Evolutionary conservation across 1,139 yeast genomes (phyloP).

Genomic region (Pichia sp.): DNA sequence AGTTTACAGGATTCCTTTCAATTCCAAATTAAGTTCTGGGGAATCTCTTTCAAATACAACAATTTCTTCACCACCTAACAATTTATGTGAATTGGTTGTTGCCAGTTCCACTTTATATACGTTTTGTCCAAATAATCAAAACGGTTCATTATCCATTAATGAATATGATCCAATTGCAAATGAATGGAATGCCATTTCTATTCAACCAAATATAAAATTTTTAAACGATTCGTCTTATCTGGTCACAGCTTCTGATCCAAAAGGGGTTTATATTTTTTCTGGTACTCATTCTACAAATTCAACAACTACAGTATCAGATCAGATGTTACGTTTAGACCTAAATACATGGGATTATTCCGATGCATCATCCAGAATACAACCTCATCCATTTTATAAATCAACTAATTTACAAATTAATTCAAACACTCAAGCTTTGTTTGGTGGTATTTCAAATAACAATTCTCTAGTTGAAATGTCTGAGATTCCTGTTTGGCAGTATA

Average conservation of each 20-base stretch:
- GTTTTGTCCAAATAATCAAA: constrained; percentile 14
- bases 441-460: constrained; percentile 42
- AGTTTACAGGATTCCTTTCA: constrained; percentile 32
- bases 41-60: constrained; percentile 18
- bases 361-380: constrained; percentile 40
- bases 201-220: constrained; percentile 18
- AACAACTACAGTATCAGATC: constrained; percentile 28
- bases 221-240: constrained; percentile 33
- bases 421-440: constrained; percentile 39
- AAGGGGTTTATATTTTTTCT: constrained; percentile 43
- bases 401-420: constrained; percentile 28
- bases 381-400: constrained; percentile 46
- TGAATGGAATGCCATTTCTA: constrained; percentile 25
- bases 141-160: constrained; percentile 5
- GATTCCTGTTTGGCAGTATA: constrained; percentile 53
- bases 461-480: constrained; percentile 62
- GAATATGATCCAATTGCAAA: constrained; percentile 16
- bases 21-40: constrained; percentile 23
- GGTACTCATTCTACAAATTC: constrained; percentile 28
- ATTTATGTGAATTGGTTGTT: constrained; percentile 23
- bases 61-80: constrained; percentile 23
- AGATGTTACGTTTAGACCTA: constrained; percentile 36
- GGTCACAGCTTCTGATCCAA: constrained; percentile 33
- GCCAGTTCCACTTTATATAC: constrained; percentile 20
- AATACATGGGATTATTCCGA: constrained; percentile 28